Conservation (phyloP, 371 early-diverging fungal species). For the Quaeritorhiza haematococci region DNA sequence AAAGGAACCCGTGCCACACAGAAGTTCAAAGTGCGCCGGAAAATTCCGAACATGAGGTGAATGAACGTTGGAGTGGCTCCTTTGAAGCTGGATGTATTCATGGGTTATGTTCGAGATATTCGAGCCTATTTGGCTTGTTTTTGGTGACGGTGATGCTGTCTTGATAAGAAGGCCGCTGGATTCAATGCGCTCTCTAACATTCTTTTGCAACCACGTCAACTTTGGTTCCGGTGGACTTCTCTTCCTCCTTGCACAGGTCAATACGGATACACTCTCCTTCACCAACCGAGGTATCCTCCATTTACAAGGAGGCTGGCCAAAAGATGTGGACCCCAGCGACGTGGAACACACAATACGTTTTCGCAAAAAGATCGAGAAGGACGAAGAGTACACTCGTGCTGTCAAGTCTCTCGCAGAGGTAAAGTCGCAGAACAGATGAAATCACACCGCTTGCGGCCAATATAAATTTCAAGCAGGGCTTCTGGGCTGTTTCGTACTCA, state of each 20-base stretch:
- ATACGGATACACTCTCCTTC: constrained; percentile 44
- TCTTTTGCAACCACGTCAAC: not conserved
- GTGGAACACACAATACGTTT: constrained; percentile 55
- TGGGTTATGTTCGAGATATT: no score
- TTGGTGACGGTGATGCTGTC: not conserved
- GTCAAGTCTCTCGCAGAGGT: constrained; percentile 42
- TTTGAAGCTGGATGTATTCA: not conserved
- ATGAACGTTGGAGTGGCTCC: not conserved
- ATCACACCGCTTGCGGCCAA: no score
- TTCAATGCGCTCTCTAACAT: not conserved
- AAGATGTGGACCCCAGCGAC: constrained; percentile 52
- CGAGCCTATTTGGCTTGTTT: no score
- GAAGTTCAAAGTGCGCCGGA: constrained; percentile 47
- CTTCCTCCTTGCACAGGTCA: constrained; percentile 30
- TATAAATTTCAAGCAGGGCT: not conserved
- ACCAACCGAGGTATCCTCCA: constrained; percentile 47
- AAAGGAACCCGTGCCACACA: constrained; percentile 33
- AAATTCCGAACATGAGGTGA: constrained; percentile 54
- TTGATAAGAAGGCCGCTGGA: not conserved
- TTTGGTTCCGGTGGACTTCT: not conserved
- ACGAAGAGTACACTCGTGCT: constrained; percentile 48
- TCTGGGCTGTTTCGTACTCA: not conserved
- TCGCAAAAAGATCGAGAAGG: constrained; percentile 56
- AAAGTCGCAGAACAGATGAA: no score
- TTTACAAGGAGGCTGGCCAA: constrained; percentile 56